Conservation (phyloP, 2,329 filamentous ascomycete species). For the Epichloe brachyelytri region DNA sequence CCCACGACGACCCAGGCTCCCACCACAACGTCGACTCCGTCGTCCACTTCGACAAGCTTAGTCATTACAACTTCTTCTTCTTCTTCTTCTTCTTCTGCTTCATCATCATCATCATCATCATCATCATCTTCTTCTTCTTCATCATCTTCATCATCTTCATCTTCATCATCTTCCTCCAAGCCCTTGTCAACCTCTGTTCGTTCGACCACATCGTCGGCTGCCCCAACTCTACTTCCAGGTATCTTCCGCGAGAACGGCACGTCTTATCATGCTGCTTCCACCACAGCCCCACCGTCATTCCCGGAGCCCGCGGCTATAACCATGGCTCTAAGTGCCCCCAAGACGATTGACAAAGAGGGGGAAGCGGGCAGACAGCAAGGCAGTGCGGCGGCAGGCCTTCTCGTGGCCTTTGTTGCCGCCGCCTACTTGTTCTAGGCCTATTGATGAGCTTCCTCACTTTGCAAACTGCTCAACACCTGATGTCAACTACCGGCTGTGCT, state of each 20-base stretch:
- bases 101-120: conserved; percentile 1
- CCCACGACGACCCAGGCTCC: conserved; percentile 1
- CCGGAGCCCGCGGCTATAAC: conserved; percentile 11
- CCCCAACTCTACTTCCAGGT: conserved; percentile 24
- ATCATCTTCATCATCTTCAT: background rate
- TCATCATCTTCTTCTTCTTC: conserved; percentile 5
- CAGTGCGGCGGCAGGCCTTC: conserved; percentile 38
- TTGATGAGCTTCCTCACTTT: background rate
- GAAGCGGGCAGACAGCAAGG: conserved; percentile 35
- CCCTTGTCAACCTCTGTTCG: conserved; percentile 4
- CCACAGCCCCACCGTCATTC: background rate
- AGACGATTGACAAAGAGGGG: conserved; percentile 28
- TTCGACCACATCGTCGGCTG: conserved; percentile 7
- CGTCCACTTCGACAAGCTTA: background rate
- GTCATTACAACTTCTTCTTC: conserved; percentile 1
- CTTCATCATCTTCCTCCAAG: conserved; percentile 5
- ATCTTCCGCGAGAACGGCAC: conserved; percentile 43
- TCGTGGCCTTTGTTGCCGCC: conserved; percentile 42
- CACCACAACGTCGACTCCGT: conserved; percentile 4
- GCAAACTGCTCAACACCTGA: background rate
- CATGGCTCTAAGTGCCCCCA: conserved; percentile 18
- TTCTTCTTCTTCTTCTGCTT: conserved; percentile 1
- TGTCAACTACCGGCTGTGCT: background rate
- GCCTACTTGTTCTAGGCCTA: conserved; percentile 30
- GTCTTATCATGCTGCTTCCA: conserved; percentile 10